phyloP scores from a whole-genome alignment of 768 basidiomycete genomes.

The Termitomyces titanicus region DNA sequence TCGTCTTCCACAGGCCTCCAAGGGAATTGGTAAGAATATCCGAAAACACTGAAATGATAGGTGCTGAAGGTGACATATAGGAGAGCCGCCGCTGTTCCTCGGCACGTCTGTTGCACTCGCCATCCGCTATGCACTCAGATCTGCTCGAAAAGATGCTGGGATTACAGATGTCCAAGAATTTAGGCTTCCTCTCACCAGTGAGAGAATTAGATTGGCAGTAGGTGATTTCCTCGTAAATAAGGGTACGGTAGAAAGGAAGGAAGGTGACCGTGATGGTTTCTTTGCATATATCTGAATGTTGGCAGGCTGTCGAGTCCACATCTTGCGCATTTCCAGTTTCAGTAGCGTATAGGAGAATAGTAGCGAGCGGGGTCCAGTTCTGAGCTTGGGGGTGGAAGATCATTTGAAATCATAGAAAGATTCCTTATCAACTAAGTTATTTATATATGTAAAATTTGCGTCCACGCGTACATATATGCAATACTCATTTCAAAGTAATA shows the following conservation, averaged over 20 bases:
- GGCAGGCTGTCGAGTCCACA: background rate
- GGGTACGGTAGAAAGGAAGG: constrained; percentile 9
- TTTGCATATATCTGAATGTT: constrained; percentile 8
- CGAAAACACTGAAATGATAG: no score
- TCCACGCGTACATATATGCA: no score
- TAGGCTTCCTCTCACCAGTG: constrained; percentile 12
- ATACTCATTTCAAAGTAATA: no score
- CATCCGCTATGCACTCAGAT: constrained; percentile 12
- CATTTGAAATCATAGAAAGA: no score
- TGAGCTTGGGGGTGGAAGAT: no score
- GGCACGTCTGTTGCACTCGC: constrained; percentile 14
- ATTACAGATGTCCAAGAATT: constrained; percentile 13
- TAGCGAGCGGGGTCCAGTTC: no score
- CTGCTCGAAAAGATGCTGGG: constrained; percentile 15
- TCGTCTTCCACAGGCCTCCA: background rate
- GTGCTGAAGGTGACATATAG: background rate
- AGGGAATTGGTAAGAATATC: constrained; percentile 10
- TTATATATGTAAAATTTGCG: no score
- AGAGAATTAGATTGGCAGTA: constrained; percentile 13
- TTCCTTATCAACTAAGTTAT: no score
- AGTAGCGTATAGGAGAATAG: no score
- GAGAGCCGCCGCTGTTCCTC: constrained; percentile 15
- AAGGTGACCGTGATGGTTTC: constrained; percentile 8
- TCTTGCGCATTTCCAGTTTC: no score
- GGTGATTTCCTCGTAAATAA: constrained; percentile 13